These are phyloP conservation scores for Aspergillus wentii DNA, from an alignment of 495 filamentous ascomycete species.

Conservation along the genomic window DNA sequence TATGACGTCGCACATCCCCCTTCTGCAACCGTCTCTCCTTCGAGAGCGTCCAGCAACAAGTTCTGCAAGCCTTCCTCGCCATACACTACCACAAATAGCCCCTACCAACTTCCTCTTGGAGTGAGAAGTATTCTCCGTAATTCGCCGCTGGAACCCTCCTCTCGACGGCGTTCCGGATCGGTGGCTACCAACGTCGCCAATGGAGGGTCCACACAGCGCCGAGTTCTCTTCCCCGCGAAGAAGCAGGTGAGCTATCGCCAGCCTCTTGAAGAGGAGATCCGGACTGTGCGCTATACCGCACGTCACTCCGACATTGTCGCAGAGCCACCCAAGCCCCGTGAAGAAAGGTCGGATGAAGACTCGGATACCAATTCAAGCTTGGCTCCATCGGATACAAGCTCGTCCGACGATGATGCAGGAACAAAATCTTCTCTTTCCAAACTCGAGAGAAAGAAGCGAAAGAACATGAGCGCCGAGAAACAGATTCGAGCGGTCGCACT, in stretches of 20 bases:
- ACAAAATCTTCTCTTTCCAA: slow-evolving; percentile 13
- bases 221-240: slow-evolving; percentile 52
- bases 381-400: slow-evolving; percentile 33
- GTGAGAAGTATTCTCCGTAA: slow-evolving; percentile 75
- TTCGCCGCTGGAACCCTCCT: slow-evolving; percentile 49
- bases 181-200: slow-evolving; percentile 32
- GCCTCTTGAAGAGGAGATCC: slow-evolving; percentile 52
- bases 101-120: slow-evolving; percentile 62
- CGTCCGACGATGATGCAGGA: slow-evolving; percentile 35
- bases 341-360: slow-evolving; percentile 25
- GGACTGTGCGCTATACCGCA: slow-evolving; percentile 45
- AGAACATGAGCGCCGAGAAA: slow-evolving; percentile 29
- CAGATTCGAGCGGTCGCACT: slow-evolving; percentile 40
- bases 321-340: slow-evolving; percentile 7
- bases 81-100: slow-evolving; percentile 27
- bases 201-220: slow-evolving; percentile 27
- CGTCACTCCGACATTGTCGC: slow-evolving; percentile 44
- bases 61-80: slow-evolving; percentile 18
- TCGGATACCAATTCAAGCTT: slow-evolving; percentile 27
- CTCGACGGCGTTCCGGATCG: slow-evolving; percentile 32
- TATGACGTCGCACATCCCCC: slow-evolving; percentile 65
- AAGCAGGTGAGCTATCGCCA: slow-evolving; percentile 52
- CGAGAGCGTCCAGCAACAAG: slow-evolving; percentile 23
- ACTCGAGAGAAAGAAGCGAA: slow-evolving; percentile 33
- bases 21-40: slow-evolving; percentile 48